Evolutionary conservation across 305 asterid genomes (phyloP), one percentile per base, ranked within the genome.

Genomic region (Nicotiana rustica): DNA sequence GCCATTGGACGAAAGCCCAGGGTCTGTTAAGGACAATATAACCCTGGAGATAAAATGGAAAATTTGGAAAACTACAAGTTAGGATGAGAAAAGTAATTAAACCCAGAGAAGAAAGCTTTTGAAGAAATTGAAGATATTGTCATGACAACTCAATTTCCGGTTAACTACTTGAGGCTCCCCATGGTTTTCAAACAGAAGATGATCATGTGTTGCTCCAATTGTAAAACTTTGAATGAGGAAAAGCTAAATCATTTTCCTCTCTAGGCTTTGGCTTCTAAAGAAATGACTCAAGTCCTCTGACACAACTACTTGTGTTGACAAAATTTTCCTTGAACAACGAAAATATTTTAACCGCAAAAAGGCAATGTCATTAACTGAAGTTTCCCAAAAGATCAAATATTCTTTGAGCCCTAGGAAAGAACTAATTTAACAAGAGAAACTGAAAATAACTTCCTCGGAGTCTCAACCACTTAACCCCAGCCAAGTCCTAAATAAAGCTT

Each of bases 1-100:
- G 91, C 98, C 98, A 95, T 87, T 95, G 99, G 76, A 95, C 99
- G 85, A 95, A 95, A 18, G 99, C 98, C 99, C 99, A 95, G 1
- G 99, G 99, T 88, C 99, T 90, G 85, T 95, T 95, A 70, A 95
- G 88, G 62, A 95, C 98, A 85, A 94, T 87, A 87, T 93, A 95
- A 85, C 99, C 99, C 98, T 94, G 93, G 84, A 65, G 59, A 83
- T 71, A 83, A 52, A 76, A 55, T 55, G 49, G 49, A 55, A 8
- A 0, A 33, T 44, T 57, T 66, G 8, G 59, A 13, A 59, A 10
- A 55, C 29, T 73, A 73, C 25, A 59, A 62, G 67, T 62, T 62
- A 76, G 31, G 31, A 76, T 76, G 31, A 49, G 64, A 76, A 75
- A 25, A 76, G 80, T 29, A 76, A 76, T 55, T 55, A 76, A 55